These are phyloP conservation scores for Cladorrhinum sp. DNA, from an alignment of 2,329 filamentous ascomycete species.

Conservation along the genomic window DNA sequence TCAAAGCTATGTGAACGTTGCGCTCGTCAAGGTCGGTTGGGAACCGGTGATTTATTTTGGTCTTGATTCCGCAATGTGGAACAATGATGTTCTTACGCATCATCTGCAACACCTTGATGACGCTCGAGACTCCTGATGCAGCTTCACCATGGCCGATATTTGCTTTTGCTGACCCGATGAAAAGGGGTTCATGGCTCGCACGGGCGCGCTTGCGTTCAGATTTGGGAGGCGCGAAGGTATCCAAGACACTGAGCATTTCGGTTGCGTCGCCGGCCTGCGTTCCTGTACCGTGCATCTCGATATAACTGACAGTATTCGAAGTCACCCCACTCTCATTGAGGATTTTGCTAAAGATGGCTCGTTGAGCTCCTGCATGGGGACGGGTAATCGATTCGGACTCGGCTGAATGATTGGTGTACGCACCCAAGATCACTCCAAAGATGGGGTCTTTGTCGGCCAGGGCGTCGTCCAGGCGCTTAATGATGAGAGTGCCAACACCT, in stretches of 20 bases:
- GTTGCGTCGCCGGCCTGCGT: slow-evolving; percentile 51
- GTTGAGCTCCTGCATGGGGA: slow-evolving; percentile 63
- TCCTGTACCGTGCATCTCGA: slow-evolving; percentile 65
- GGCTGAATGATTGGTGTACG: slow-evolving; percentile 68
- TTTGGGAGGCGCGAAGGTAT: slow-evolving; percentile 48
- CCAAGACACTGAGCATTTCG: slow-evolving; percentile 62
- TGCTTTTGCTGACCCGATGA: slow-evolving; percentile 34
- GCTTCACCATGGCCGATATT: slow-evolving; percentile 36
- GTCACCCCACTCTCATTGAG: slow-evolving; percentile 57
- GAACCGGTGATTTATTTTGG: slow-evolving; percentile 24
- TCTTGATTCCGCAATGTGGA: slow-evolving; percentile 25
- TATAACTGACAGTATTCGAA: slow-evolving; percentile 52
- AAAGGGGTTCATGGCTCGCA: slow-evolving; percentile 18
- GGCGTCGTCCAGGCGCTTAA: slow-evolving; percentile 49
- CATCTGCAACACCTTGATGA: slow-evolving; percentile 36
- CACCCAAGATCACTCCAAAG: slow-evolving; percentile 59
- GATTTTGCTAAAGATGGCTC: slow-evolving; percentile 56
- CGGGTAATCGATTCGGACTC: slow-evolving; percentile 69
- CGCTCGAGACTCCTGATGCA: slow-evolving; percentile 30
- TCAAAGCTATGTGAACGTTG: slow-evolving; percentile 17
- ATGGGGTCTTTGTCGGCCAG: slow-evolving; percentile 61
- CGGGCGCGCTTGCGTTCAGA: slow-evolving; percentile 37
- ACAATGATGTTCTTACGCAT: slow-evolving; percentile 28
- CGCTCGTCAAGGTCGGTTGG: slow-evolving; percentile 23
- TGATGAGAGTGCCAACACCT: slow-evolving; percentile 43